These are phyloP conservation scores for Yamadazyma ubonensis DNA, from an alignment of 805 yeast genomes.

Conservation along the genomic window DNA sequence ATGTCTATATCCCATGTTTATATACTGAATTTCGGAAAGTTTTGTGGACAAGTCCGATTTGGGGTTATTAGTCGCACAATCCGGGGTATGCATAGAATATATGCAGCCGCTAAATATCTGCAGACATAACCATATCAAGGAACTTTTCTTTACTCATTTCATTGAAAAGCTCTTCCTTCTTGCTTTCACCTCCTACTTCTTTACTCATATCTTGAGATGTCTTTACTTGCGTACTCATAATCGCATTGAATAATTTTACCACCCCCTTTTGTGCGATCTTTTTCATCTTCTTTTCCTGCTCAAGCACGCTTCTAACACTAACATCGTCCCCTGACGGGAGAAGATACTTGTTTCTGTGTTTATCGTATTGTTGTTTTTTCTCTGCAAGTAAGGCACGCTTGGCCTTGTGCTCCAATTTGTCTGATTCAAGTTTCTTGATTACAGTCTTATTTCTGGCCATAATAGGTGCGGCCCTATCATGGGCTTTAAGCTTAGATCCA, in stretches of 20 bases:
- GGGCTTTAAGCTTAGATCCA: slow-evolving; percentile 83
- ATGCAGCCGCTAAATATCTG: no score
- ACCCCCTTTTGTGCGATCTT: slow-evolving; percentile 89
- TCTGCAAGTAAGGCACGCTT: slow-evolving; percentile 67
- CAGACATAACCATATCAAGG: slow-evolving; percentile 63
- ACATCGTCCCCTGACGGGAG: slow-evolving; percentile 61
- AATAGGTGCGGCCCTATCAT: slow-evolving; percentile 86
- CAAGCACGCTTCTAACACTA: slow-evolving; percentile 57
- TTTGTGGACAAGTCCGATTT: no score
- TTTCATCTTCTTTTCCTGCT: slow-evolving; percentile 65
- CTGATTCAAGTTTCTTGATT: slow-evolving; percentile 70
- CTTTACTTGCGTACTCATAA: slow-evolving; percentile 70
- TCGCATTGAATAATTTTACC: slow-evolving; percentile 78
- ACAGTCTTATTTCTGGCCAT: slow-evolving; percentile 78
- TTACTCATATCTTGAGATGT: slow-evolving; percentile 51
- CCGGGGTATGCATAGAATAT: no score
- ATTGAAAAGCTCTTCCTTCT: slow-evolving; percentile 60
- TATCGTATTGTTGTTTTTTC: slow-evolving; percentile 63
- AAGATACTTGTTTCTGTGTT: slow-evolving; percentile 64
- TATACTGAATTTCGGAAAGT: no score
- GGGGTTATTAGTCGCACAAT: no score
- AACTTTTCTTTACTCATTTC: slow-evolving; percentile 89
- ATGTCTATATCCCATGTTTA: no score
- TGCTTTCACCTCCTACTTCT: slow-evolving; percentile 45
- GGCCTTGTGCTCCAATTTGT: slow-evolving; percentile 82